Percentiles rank a stretch among this genome's conserved stretches.
Evolutionary conservation across 2,329 filamentous ascomycete species (phyloP).

Genomic region (Venturia carpophila): DNA sequence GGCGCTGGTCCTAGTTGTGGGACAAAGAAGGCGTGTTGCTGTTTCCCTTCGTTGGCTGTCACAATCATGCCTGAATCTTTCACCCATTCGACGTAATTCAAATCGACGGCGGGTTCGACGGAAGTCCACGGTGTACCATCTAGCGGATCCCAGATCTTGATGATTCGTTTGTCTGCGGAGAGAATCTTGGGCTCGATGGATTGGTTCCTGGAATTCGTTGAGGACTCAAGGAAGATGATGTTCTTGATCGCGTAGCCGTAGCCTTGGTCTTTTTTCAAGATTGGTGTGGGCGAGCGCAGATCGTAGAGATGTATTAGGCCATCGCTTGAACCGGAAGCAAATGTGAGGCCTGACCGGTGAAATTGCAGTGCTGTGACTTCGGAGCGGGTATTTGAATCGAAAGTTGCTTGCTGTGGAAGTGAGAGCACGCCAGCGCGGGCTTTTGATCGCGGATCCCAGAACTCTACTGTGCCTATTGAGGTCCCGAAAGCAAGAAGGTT

Average conservation of each 20-base stretch:
- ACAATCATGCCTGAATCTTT: conserved; percentile 90
- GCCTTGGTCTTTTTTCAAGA: conserved; percentile 90
- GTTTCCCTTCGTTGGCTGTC: conserved; percentile 91
- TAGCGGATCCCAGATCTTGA: conserved; percentile 88
- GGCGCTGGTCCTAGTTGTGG: conserved; percentile 89
- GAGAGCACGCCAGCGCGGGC: conserved; percentile 67
- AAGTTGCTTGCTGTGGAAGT: conserved; percentile 19
- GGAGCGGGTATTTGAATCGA: conserved; percentile 22
- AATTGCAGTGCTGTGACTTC: conserved; percentile 87
- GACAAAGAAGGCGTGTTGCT: conserved; percentile 92
- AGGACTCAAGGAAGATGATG: conserved; percentile 57
- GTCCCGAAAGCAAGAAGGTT: conserved; percentile 91
- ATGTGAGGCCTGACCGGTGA: conserved; percentile 69
- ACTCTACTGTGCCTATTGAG: conserved; percentile 88
- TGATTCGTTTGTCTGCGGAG: conserved; percentile 87
- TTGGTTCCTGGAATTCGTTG: conserved; percentile 63
- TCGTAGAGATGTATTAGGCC: conserved; percentile 90
- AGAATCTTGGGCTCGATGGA: conserved; percentile 65
- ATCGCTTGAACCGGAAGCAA: conserved; percentile 79
- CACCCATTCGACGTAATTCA: conserved; percentile 91
- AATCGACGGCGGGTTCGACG: conserved; percentile 86
- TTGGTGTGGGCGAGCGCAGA: conserved; percentile 74
- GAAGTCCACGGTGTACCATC: conserved; percentile 89
- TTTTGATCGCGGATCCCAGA: conserved; percentile 86
- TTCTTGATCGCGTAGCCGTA: conserved; percentile 91